Conservation (phyloP, 2,329 filamentous ascomycete species). For the Diplodia mutila region DNA sequence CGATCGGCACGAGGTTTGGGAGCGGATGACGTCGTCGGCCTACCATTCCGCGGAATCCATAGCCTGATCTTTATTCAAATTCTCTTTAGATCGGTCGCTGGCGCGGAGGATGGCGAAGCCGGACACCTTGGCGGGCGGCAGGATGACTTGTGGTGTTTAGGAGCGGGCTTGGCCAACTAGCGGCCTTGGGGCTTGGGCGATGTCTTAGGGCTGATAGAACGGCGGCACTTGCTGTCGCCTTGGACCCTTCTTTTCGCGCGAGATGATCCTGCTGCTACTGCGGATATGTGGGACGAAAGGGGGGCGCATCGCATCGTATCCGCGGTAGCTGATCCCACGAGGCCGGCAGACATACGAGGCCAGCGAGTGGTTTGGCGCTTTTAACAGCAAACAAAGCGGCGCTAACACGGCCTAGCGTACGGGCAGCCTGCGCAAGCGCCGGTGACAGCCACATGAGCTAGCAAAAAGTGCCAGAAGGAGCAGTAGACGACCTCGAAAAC, state of each 20-base stretch:
- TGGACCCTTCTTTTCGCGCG: conserved; percentile 2
- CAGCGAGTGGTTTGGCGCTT: not conserved
- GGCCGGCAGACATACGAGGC: not conserved
- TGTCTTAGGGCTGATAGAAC: not conserved
- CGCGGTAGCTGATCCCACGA: conserved; percentile 21
- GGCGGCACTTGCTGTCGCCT: not conserved
- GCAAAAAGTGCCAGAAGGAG: not conserved
- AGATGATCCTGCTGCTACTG: conserved; percentile 6
- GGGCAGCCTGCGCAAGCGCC: not conserved
- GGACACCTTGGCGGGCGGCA: not conserved
- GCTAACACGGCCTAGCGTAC: not conserved
- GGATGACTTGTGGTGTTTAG: not conserved
- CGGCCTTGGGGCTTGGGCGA: not conserved
- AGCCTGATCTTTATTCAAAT: not conserved
- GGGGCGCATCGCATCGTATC: conserved; percentile 6
- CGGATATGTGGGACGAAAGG: not conserved
- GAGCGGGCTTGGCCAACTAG: conserved; percentile 1
- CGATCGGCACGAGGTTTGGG: conserved; percentile 12
- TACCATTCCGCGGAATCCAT: not conserved
- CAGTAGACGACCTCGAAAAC: not conserved
- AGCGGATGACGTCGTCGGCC: not conserved
- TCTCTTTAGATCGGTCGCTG: not conserved
- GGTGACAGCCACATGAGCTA: conserved; percentile 1
- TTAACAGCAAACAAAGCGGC: not conserved
- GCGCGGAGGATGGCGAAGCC: not conserved